Percentiles rank a stretch among this genome's conserved stretches.
phyloP scores from a whole-genome alignment of 1,284 basidiomycete genomes.

The Porogramme epimiltina region DNA sequence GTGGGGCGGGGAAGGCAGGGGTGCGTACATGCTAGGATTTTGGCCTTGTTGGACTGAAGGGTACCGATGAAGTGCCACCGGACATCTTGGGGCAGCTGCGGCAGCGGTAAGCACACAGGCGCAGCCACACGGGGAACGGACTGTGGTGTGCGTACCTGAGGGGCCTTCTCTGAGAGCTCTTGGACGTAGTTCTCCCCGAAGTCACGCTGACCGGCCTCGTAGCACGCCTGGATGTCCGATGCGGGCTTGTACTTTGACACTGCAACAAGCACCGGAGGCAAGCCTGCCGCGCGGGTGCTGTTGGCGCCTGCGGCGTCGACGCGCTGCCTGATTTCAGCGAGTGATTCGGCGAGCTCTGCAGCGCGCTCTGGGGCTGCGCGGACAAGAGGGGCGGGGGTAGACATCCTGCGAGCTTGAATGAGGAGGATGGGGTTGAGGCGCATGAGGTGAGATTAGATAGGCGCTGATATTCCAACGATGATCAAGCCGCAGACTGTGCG shows the following conservation, averaged over 20 bases:
- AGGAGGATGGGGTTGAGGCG: slow-evolving; percentile 3
- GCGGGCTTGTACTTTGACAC: slow-evolving; percentile 96
- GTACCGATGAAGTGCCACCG: slow-evolving; percentile 98
- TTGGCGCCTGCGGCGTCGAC: slow-evolving; percentile 40
- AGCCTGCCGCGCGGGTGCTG: slow-evolving; percentile 9
- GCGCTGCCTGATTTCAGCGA: slow-evolving; percentile 51
- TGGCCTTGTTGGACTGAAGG: slow-evolving; percentile 95
- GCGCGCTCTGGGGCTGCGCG: slow-evolving; percentile 32
- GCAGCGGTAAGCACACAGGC: not conserved
- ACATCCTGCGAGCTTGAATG: slow-evolving; percentile 15
- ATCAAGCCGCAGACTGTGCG: too few relatives aligned
- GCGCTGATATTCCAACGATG: not conserved
- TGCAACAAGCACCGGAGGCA: slow-evolving; percentile 64
- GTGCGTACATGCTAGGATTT: slow-evolving; percentile 75
- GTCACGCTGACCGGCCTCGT: slow-evolving; percentile 80
- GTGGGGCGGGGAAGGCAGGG: slow-evolving; percentile 4
- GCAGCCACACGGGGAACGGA: not conserved
- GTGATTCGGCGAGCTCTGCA: slow-evolving; percentile 51
- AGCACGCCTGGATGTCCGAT: slow-evolving; percentile 84
- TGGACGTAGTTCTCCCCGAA: slow-evolving; percentile 99
- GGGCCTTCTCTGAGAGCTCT: slow-evolving; percentile 90
- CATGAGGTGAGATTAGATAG: not conserved
- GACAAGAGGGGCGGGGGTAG: slow-evolving; percentile 6
- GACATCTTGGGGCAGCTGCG: slow-evolving; percentile 79
- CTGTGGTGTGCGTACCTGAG: slow-evolving; percentile 57